These are phyloP conservation scores for Globisporangium cylindrosporum DNA, from an alignment of 352 stramenopile genomes.

Conservation along the genomic window DNA sequence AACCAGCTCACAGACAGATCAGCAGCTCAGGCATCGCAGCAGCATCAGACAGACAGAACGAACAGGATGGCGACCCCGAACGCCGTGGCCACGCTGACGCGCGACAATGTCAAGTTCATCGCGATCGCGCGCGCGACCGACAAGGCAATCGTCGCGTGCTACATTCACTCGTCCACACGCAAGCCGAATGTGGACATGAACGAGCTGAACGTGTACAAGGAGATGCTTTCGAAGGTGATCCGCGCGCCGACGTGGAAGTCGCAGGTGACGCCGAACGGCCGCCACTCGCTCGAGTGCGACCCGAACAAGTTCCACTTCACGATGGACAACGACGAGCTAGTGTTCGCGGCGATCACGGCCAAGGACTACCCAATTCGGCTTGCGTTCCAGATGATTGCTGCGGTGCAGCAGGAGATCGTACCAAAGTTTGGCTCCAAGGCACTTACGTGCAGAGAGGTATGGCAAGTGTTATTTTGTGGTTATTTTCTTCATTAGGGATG, in stretches of 20 bases:
- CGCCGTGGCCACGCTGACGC: slow-evolving; percentile 42
- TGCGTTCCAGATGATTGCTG: slow-evolving; percentile 79
- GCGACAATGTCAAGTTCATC: slow-evolving; percentile 85
- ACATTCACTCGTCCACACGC: slow-evolving; percentile 57
- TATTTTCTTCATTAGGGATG: not conserved
- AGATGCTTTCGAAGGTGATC: slow-evolving; percentile 84
- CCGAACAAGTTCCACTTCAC: slow-evolving; percentile 89
- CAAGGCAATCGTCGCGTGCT: slow-evolving; percentile 78
- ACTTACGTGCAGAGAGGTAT: slow-evolving; percentile 72
- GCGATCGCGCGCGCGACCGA: slow-evolving; percentile 76
- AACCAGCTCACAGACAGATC: not conserved
- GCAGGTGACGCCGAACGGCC: slow-evolving; percentile 81
- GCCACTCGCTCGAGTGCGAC: slow-evolving; percentile 84
- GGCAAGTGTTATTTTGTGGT: not conserved
- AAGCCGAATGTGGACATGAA: slow-evolving; percentile 50
- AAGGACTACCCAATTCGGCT: slow-evolving; percentile 83
- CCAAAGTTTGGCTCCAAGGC: slow-evolving; percentile 74
- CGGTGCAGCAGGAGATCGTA: slow-evolving; percentile 74
- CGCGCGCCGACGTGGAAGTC: slow-evolving; percentile 82
- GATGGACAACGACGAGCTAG: slow-evolving; percentile 87
- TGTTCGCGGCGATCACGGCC: slow-evolving; percentile 75
- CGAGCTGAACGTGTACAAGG: slow-evolving; percentile 63
- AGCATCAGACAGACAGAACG: slow-evolving; percentile 11
- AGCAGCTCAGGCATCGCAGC: slow-evolving; percentile 4
- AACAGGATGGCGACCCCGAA: slow-evolving; percentile 20